A percentile compares a stretch with the other conserved stretches of the same genome.
These are phyloP conservation scores for Sphagnurus paluster DNA, from an alignment of 1,284 basidiomycete genomes.

Conservation along the genomic window DNA sequence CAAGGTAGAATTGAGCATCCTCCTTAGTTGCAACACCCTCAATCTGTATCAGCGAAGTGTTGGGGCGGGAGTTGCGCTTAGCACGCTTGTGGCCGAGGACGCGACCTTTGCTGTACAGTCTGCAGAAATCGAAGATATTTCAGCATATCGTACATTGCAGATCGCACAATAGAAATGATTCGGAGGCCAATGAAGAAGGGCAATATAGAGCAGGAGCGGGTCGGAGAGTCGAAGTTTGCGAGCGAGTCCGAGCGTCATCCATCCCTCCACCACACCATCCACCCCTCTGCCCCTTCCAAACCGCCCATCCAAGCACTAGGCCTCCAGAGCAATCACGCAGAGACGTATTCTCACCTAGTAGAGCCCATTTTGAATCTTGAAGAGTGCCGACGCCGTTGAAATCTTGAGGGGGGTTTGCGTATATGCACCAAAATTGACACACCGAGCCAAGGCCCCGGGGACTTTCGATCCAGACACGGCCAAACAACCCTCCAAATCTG, in stretches of 20 bases:
- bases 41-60: conserved; percentile 95
- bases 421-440: conserved; percentile 17
- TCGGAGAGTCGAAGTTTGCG: conserved; percentile 1
- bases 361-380: conserved; percentile 71
- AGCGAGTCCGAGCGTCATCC: conserved; percentile 35
- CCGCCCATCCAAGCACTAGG: conserved; percentile 23
- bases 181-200: too few relatives aligned
- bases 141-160: conserved; percentile 11
- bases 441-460: conserved; percentile 8
- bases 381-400: conserved; percentile 44
- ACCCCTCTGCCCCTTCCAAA: conserved; percentile 27
- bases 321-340: conserved; percentile 14
- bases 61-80: conserved; percentile 94
- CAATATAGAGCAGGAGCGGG: too few relatives aligned
- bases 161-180: too few relatives aligned
- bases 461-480: conserved; percentile 22
- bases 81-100: conserved; percentile 98
- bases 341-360: conserved; percentile 60
- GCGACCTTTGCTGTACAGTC: conserved; percentile 97
- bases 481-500: conserved; percentile 11
- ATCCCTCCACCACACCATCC: conserved; percentile 31
- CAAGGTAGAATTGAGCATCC: conserved; percentile 97
- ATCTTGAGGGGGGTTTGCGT: conserved; percentile 34
- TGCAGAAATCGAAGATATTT: conserved; percentile 33
- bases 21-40: conserved; percentile 95